A percentile compares a stretch with the other conserved stretches of the same genome.
phyloP scores from a whole-genome alignment of 257 asterid species.

The Nicotiana benthamiana region DNA sequence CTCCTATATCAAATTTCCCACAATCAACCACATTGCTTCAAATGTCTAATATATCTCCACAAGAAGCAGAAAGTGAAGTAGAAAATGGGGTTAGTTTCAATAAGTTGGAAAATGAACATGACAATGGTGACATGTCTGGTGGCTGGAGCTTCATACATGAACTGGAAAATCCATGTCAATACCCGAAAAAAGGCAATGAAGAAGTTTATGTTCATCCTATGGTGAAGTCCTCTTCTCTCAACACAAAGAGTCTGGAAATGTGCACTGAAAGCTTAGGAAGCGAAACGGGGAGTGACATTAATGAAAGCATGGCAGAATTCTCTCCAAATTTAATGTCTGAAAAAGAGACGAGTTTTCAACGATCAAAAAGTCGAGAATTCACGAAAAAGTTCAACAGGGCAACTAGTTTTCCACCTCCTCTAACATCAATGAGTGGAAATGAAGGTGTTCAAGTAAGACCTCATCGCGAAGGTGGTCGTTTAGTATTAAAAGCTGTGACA shows the following conservation, averaged over 20 bases:
- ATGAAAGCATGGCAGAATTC: conserved; percentile 25
- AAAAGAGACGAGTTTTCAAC: conserved; percentile 8
- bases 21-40: not conserved
- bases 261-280: conserved; percentile 82
- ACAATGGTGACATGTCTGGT: not conserved
- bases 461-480: conserved; percentile 65
- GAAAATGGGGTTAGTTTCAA: conserved; percentile 20
- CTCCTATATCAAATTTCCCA: not conserved
- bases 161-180: conserved; percentile 2
- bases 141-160: conserved; percentile 32
- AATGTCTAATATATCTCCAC: not conserved
- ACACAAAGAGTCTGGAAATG: conserved; percentile 59
- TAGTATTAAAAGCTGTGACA: conserved; percentile 50
- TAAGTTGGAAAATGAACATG: not conserved
- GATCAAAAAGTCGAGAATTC: conserved; percentile 10
- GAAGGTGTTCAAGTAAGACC: conserved; percentile 41
- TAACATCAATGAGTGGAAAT: conserved; percentile 47
- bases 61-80: not conserved
- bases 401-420: conserved; percentile 58
- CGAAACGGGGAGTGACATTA: conserved; percentile 57
- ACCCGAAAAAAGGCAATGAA: conserved; percentile 2
- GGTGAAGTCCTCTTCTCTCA: conserved; percentile 30
- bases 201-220: conserved; percentile 49
- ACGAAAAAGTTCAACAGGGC: conserved; percentile 14
- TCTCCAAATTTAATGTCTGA: not conserved